Base-by-base conservation (phyloP, 1,284 basidiomycete genomes). In the Sporisorium sorghi region DNA sequence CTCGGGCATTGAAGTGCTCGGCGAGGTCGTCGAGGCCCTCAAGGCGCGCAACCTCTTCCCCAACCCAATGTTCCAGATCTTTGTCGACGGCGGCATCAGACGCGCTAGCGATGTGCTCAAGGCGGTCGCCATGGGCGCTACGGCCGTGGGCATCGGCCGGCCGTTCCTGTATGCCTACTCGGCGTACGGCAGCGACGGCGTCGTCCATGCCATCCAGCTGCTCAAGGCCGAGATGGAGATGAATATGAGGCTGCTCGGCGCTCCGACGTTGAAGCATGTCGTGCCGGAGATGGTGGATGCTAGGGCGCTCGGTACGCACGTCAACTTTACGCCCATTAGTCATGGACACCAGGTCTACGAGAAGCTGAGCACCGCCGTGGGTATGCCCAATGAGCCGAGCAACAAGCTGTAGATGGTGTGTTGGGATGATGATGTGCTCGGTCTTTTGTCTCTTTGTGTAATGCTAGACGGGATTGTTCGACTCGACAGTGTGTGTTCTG, bases 101-200 rank as follows among this genome's bases (percentile, higher is more conserved):
- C 88, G 94, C 42, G 94, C 94, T n/a, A 66, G 79, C 39, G 84
- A 83, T 84, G 90, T 96, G 4, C 86, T 97, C 58, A 97, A 97
- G 85, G 93, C 94, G 0, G 85, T 97, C 1, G 95, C 93, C 73
- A 87, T 97, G 26, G 95, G 94, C n/a, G 95, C 94, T 1, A 91
- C 87, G 65, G 93, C 92, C 6, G 93, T 97, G 8, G 94, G 95
- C 1, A 87, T 97, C 35, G 94, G 94, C 0, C 88, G 94, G 21
- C 89, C 91, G 0, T 94, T 96, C 87, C 87, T 97, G 11, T 95
- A 92, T 79, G 93, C 92, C 3, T 93, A 95, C 86, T 92, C 92
- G 89, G 92, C 92, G 10, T 95, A 93, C 61, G 94, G 93, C 3
- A 89, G 90, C 69, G 88, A 89, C 14, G 94, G 94, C 2, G 93